phyloP scores from a whole-genome alignment of 2,329 filamentous ascomycete genomes.

The Ophiostoma fasciatum region DNA sequence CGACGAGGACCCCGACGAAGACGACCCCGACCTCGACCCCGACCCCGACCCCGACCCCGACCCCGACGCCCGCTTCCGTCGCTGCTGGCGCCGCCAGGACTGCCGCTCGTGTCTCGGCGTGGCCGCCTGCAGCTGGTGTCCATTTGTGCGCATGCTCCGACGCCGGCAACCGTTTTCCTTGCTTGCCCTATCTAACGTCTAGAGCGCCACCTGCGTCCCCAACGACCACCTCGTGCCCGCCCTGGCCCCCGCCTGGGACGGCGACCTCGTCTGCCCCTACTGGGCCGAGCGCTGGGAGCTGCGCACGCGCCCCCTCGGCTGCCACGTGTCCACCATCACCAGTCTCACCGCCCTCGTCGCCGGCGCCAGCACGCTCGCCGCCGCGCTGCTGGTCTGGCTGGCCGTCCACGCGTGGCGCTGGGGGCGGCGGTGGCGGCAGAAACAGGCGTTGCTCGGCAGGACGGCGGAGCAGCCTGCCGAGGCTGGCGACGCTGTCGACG shows the following conservation, averaged over 20 bases:
- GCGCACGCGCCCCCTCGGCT: constrained; percentile 23
- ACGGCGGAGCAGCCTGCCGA: too few species aligned
- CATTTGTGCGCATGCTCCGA: constrained; percentile 33
- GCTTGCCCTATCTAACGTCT: constrained; percentile 2
- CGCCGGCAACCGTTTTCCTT: too few species aligned
- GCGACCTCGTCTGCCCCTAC: constrained; percentile 34
- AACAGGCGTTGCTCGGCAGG: too few species aligned
- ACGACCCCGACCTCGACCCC: constrained; percentile 18
- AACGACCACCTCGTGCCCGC: constrained; percentile 30
- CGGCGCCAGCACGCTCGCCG: constrained; percentile 18
- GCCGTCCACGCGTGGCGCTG: too few species aligned
- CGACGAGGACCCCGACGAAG: not conserved
- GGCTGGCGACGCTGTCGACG: too few species aligned
- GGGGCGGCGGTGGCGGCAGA: too few species aligned
- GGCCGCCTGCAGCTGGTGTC: constrained; percentile 36
- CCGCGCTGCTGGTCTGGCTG: constrained; percentile 14
- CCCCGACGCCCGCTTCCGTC: constrained; percentile 27
- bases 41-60: too few species aligned
- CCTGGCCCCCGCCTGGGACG: constrained; percentile 34
- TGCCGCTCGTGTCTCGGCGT: constrained; percentile 31
- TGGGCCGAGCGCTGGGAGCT: constrained; percentile 31
- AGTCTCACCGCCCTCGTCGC: constrained; percentile 21
- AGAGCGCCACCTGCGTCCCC: constrained; percentile 41
- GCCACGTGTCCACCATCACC: constrained; percentile 27
- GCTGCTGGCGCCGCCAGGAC: constrained; percentile 36